Evolutionary conservation across 192 early-diverging fungal species (phyloP), one percentile per base, ranked within the genome.

Genomic region (Podila verticillata): DNA sequence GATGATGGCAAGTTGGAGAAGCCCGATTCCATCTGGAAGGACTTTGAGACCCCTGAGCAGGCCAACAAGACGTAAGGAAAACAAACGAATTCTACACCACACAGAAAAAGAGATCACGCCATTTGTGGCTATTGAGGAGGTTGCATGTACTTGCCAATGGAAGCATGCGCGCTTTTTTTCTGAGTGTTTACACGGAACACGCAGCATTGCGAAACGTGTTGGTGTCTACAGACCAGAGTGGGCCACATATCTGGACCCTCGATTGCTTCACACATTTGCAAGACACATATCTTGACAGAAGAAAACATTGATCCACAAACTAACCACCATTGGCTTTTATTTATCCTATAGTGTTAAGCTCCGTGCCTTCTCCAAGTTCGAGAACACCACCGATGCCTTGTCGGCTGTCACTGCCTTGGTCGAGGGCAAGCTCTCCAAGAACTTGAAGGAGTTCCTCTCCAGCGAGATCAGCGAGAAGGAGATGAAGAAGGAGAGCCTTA

Each of bases 301-400:
- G 1, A 44, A 10, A 39, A 39, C 13, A 7, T 39, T 17, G 39
- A 44, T 44, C 13, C 15, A 15, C 15, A 44, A 44, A 7, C 39
- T 44, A 44, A 44, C 15, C 3, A 44, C 17, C 13, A 4, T 44
- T 44, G 17, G n/a, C n/a, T 44, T 13, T 12, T 4, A 98, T 65
- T 36, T 19, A 63, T 30, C 56, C 26, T 51, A 64, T 66, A 92
- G 92, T 59, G 90, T 97, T 59, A 98, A 98, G 89, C 90, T 99
- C 69, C 89, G 96, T 82, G 95, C 95, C 63, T 98, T 99, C 85
- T 90, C 92, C 65, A 98, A 98, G 88, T 99, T 99, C 84, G 97
- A 97, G 77, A 98, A 97, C 90, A 99, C 97, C 30, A 96, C 93
- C 67, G 97, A 98, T 83, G 98, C 98, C 30, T 90, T 99, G 83